Conservation (phyloP, 1,284 basidiomycete species). For the Ganoderma resinaceum region DNA sequence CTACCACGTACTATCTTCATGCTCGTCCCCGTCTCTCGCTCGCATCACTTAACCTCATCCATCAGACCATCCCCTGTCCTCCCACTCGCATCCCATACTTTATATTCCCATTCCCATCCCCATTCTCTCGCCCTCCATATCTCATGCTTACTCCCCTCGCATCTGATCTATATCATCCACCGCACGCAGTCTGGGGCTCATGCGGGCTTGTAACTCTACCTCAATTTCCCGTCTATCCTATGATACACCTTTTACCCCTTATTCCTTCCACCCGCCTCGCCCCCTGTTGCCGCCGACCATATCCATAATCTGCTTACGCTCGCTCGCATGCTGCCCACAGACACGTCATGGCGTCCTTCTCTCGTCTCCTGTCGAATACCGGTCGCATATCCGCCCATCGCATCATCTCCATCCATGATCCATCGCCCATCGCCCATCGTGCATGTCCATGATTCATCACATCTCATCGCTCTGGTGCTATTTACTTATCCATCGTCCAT, state of each 20-base stretch:
- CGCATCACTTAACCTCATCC: conserved; percentile 1
- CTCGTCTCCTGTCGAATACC: neutral
- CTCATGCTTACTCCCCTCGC: neutral
- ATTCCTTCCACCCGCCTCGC: neutral
- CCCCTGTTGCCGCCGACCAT: neutral
- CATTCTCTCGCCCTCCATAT: conserved; percentile 8
- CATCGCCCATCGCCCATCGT: neutral
- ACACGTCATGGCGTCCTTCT: neutral
- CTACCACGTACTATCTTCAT: neutral
- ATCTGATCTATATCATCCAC: conserved; percentile 10
- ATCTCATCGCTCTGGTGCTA: neutral
- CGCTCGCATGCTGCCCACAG: neutral
- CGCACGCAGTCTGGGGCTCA: conserved; percentile 18
- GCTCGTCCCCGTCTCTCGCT: conserved; percentile 5
- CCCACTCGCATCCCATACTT: conserved; percentile 1
- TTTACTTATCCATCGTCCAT: neutral
- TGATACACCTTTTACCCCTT: conserved; percentile 1
- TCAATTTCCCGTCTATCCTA: conserved; percentile 8
- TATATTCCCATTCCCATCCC: neutral
- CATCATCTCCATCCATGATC: neutral
- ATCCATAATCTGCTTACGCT: neutral
- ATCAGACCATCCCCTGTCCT: neutral
- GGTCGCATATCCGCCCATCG: conserved; percentile 13
- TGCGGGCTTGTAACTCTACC: conserved; percentile 23
- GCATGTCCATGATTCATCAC: too few relatives aligned